Percentiles rank a stretch among this genome's conserved stretches.
These are phyloP conservation scores for Rhynchospora breviuscula DNA, from an alignment of 176 grass and related monocot genomes.

Conservation along the genomic window DNA sequence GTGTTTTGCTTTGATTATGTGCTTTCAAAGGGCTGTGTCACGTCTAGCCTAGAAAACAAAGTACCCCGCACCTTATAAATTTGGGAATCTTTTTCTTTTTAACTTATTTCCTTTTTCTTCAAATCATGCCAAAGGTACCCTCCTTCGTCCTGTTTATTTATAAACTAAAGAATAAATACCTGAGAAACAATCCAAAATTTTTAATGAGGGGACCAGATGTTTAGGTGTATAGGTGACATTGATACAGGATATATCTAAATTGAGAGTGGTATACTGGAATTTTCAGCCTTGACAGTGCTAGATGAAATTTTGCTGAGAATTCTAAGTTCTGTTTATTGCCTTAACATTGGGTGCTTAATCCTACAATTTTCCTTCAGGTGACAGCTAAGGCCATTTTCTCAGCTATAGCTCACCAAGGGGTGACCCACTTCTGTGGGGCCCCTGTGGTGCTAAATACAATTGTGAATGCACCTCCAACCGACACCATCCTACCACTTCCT, in stretches of 20 bases:
- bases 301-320: not conserved
- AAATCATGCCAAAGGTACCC: not conserved
- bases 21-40: not conserved
- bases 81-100: not conserved
- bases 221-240: not conserved
- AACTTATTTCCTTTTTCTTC: not conserved
- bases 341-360: not conserved
- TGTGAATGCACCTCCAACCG: conserved; percentile 70
- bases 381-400: conserved; percentile 85
- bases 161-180: not conserved
- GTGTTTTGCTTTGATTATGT: not conserved
- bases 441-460: conserved; percentile 84
- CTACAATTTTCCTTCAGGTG: conserved; percentile 42
- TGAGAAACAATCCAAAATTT: too few relatives aligned
- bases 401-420: conserved; percentile 68
- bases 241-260: not conserved
- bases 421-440: conserved; percentile 87
- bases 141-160: not conserved
- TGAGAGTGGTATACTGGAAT: not conserved
- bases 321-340: not conserved
- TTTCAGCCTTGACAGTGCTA: not conserved
- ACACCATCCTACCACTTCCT: conserved; percentile 66
- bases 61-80: not conserved
- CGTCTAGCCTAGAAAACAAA: not conserved
- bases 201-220: not conserved